Evolutionary conservation across 352 stramenopile genomes (phyloP), one percentile per base, ranked within the genome.

Genomic region (Phytophthora melonis): DNA sequence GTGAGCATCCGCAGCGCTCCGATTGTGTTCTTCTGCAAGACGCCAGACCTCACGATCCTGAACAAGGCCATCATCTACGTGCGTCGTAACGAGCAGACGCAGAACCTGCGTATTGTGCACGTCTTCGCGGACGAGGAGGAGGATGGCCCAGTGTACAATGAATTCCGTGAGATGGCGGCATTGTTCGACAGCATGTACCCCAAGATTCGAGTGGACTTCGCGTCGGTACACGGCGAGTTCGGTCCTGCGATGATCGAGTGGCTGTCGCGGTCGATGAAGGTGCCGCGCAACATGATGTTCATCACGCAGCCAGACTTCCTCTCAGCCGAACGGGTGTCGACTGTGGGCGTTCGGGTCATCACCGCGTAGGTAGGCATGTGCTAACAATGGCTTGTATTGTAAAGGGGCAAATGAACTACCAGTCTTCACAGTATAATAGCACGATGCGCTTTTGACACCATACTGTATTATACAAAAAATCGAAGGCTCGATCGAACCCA

Each of bases 61-160:
- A 98, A 98, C 82, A 98, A 98, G 72, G 92, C 91, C 9, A 81
- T 98, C 34, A 79, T 97, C 8, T 98, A 97, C 66, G 91, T 97
- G 56, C 87, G 87, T 14, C 74, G 88, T 18, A 98, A 98, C 71
- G 85, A 92, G 25, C 88, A 97, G 68, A 97, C 91, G 4, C 79
- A 93, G 57, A 90, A 84, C 19, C 79, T 98, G 55, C 86, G 93
- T 58, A 82, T 98, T 49, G 89, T 97, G 30, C 91, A 98, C 74
- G 73, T 92, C n/a, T 80, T 83, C 58, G 54, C 62, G 3, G 71
- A 86, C 39, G 67, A 82, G 9, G 64, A 72, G 21, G 57, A 36
- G 5, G 50, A 66, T 41, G 68, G 27, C 2, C 52, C 52, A 4
- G 53, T 74, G 23, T 54, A 80, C 19, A 30, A 55, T 5, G 45